Evolutionary conservation across 2,329 filamentous ascomycete species (phyloP), one percentile per base, ranked within the genome.

Genomic region (Ophiostoma montium): DNA sequence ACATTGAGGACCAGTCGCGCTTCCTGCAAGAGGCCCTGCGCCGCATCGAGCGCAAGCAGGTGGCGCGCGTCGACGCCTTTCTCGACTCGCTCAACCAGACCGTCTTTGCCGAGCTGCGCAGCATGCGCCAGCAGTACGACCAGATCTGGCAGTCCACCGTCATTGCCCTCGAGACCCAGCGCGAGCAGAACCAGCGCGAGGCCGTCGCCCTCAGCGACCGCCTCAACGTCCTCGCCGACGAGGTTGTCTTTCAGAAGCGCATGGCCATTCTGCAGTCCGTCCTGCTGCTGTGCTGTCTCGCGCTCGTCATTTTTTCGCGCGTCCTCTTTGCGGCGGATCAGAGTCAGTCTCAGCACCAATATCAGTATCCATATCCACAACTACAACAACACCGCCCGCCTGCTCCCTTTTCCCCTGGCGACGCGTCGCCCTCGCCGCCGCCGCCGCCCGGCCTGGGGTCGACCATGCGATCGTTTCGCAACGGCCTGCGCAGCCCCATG

Each of bases 101-200:
- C 0, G 87, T 96, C 1, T 74, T 94, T 35, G 74, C 77, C 15
- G 92, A 98, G 63, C 70, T 95, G 33, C 78, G 78, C 53, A 78
- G 75, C 46, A 83, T 92, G 54, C 78, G 86, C 47, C 78, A 82
- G 51, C 85, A 95, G 62, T 96, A 96, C 63, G 90, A 96, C 61
- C 86, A 95, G 60, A 80, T 96, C 12, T 96, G 90, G 89, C 89
- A 95, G 64, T 90, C 85, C 18, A 95, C 94, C 11, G 83, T 95
- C 19, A 82, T 95, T 49, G 89, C 94, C 30, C 76, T 96, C 13
- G 88, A 95, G 62, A 82, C 80, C 38, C 90, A 95, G 63, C 81
- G 87, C 38, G 84, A 94, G 60, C 82, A 87, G 57, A 86, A 86
- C 15, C 80, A 89, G 59, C 75, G 80, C 49, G 89, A 96, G 61